Percentiles rank a stretch among this genome's conserved stretches.
phyloP scores from a whole-genome alignment of 1,284 basidiomycete species.

The Clitocybe nebularis region DNA sequence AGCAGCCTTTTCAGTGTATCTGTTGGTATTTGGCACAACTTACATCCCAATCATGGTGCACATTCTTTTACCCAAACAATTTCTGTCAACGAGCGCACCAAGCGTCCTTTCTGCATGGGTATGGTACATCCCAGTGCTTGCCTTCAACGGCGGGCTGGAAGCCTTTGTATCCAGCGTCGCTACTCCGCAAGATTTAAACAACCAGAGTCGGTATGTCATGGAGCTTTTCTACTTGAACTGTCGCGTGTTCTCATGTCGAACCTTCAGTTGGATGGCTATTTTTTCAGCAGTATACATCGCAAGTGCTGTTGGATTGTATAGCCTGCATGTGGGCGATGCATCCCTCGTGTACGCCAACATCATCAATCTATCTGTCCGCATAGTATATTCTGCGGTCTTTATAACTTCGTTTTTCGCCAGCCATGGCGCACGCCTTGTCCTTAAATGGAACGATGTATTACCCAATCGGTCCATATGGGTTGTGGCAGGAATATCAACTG shows the following conservation, averaged over 20 bases:
- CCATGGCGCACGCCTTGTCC: slow-evolving; percentile 18
- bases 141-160: slow-evolving; percentile 86
- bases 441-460: slow-evolving; percentile 24
- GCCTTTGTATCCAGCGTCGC: slow-evolving; percentile 85
- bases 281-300: slow-evolving; percentile 63
- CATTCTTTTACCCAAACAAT: slow-evolving; percentile 70
- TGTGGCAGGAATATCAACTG: slow-evolving; percentile 27
- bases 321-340: slow-evolving; percentile 54
- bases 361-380: slow-evolving; percentile 57
- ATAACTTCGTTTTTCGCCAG: slow-evolving; percentile 31
- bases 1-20: slow-evolving; percentile 62
- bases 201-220: slow-evolving; percentile 54
- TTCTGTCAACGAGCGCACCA: slow-evolving; percentile 71
- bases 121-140: slow-evolving; percentile 84
- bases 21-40: slow-evolving; percentile 70
- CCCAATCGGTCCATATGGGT: slow-evolving; percentile 31
- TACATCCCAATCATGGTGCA: slow-evolving; percentile 70
- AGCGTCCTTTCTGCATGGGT: slow-evolving; percentile 73
- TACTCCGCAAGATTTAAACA: slow-evolving; percentile 54
- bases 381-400: slow-evolving; percentile 46
- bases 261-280: slow-evolving; percentile 55
- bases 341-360: slow-evolving; percentile 77
- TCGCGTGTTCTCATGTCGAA: slow-evolving; percentile 1
- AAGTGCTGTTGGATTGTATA: slow-evolving; percentile 48
- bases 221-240: slow-evolving; percentile 7